Evolutionary conservation across 1,139 yeast genomes (phyloP).

Genomic region (Pichia inconspicua): DNA sequence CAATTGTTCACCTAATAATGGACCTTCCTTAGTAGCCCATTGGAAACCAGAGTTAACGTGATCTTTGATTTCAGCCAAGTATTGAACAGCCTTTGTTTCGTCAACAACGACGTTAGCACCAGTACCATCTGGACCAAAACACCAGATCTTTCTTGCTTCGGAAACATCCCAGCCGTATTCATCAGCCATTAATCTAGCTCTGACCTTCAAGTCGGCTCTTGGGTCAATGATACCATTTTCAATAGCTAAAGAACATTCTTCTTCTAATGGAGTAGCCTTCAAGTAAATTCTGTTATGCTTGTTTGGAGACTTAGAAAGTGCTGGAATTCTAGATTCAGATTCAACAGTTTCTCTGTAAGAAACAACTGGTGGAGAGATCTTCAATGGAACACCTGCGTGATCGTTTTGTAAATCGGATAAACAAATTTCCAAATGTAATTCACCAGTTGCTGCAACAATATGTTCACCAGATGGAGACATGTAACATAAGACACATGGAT

Average conservation of each 20-base stretch:
- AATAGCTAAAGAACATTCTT: conserved; percentile 88
- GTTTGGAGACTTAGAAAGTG: conserved; percentile 99
- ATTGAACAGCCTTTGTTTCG: conserved; percentile 99
- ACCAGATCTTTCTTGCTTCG: conserved; percentile 99
- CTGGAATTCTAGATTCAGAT: conserved; percentile 87
- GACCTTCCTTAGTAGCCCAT: conserved; percentile 99
- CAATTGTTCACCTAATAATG: conserved; percentile 91
- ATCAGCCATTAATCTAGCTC: conserved; percentile 99
- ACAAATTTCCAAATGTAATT: conserved; percentile 98
- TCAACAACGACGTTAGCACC: conserved; percentile 99
- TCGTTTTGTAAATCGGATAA: conserved; percentile 93
- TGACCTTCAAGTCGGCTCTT: conserved; percentile 97
- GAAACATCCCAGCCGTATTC: conserved; percentile 99
- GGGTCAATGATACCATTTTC: conserved; percentile 89
- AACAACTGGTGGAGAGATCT: conserved; percentile 96
- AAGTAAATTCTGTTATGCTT: conserved; percentile 99
- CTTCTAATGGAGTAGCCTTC: conserved; percentile 93
- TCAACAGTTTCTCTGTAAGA: conserved; percentile 98
- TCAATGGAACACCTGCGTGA: conserved; percentile 99
- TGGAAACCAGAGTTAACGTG: conserved; percentile 99
- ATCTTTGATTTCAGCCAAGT: conserved; percentile 98
- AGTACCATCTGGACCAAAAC: conserved; percentile 99
- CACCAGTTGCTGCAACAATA: conserved; percentile 99
- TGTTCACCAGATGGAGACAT: conserved; percentile 98
- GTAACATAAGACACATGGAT: conserved; percentile 90